Percentiles rank a stretch among this genome's conserved stretches.
phyloP scores from a whole-genome alignment of 2,329 filamentous ascomycete genomes.

The Chaetomium olivaceum region DNA sequence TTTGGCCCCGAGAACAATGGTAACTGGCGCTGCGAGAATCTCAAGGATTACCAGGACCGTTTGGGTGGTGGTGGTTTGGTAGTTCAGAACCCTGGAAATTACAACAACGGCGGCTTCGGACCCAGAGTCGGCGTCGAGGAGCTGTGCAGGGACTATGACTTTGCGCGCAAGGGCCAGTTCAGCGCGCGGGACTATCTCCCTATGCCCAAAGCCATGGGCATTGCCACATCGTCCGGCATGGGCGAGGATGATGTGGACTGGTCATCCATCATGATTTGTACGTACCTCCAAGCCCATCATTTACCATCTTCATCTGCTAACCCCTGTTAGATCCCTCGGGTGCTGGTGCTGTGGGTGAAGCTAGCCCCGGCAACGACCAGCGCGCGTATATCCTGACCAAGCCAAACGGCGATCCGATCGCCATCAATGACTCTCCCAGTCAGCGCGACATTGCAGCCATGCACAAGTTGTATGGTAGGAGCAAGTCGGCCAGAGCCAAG shows the following conservation, averaged over 20 bases:
- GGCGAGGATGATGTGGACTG: neutral
- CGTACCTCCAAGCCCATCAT: neutral
- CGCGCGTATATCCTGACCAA: neutral
- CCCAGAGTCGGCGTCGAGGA: neutral
- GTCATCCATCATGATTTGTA: slow-evolving; percentile 16
- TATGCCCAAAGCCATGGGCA: slow-evolving; percentile 5
- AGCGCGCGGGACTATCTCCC: slow-evolving; percentile 11
- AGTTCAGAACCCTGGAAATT: slow-evolving; percentile 1
- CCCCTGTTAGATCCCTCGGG: slow-evolving; percentile 1
- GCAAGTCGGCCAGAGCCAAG: neutral
- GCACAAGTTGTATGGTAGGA: slow-evolving; percentile 11
- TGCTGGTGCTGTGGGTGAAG: neutral
- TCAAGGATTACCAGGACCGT: slow-evolving; percentile 8
- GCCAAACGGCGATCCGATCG: neutral
- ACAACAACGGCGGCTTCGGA: neutral
- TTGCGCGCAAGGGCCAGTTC: slow-evolving; percentile 3
- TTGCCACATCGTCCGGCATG: slow-evolving; percentile 1
- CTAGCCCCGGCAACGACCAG: slow-evolving; percentile 10
- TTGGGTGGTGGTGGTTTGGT: slow-evolving; percentile 1
- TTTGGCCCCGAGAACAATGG: slow-evolving; percentile 8
- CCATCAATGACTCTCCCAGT: neutral
- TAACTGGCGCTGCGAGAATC: slow-evolving; percentile 8
- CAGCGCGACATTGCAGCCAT: slow-evolving; percentile 10
- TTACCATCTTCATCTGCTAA: neutral
- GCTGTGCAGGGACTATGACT: slow-evolving; percentile 9